phyloP scores from a whole-genome alignment of 345 rosid genomes.

The Diplotaxis tenuifolia region DNA sequence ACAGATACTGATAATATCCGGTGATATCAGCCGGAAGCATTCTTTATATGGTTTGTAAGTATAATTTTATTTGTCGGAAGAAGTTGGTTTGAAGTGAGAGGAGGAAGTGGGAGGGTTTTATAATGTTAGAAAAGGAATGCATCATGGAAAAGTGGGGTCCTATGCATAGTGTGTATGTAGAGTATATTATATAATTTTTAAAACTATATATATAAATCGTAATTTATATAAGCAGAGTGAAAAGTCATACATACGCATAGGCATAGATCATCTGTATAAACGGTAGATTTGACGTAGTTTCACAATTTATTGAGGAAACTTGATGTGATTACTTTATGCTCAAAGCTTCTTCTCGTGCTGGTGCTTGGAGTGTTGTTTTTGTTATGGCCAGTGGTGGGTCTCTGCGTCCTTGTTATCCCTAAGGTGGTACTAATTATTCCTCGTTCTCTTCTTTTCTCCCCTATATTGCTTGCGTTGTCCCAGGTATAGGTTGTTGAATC shows the following conservation, averaged over 20 bases:
- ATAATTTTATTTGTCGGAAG: background rate
- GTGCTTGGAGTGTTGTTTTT: too few species aligned
- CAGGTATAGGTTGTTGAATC: too few species aligned
- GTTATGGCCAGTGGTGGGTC: too few species aligned
- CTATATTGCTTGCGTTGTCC: too few species aligned
- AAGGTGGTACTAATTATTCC: too few species aligned
- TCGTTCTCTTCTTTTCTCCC: too few species aligned
- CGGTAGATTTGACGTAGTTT: background rate
- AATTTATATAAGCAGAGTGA: background rate
- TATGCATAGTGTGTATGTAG: background rate
- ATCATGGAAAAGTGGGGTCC: constrained; percentile 26
- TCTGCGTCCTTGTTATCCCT: too few species aligned
- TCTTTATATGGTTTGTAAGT: background rate
- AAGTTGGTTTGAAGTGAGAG: constrained; percentile 17
- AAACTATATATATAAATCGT: background rate
- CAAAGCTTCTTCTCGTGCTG: too few species aligned
- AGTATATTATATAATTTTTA: background rate
- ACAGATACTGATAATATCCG: constrained; percentile 22
- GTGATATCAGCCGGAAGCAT: constrained; percentile 30
- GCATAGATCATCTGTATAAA: background rate
- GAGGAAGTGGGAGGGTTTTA: constrained; percentile 21
- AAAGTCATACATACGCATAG: background rate
- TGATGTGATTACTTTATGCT: background rate
- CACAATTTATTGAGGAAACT: background rate
- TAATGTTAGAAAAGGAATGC: constrained; percentile 16